Conservation (phyloP, 164 flowering plant species). For the Dillenia turbinata region DNA sequence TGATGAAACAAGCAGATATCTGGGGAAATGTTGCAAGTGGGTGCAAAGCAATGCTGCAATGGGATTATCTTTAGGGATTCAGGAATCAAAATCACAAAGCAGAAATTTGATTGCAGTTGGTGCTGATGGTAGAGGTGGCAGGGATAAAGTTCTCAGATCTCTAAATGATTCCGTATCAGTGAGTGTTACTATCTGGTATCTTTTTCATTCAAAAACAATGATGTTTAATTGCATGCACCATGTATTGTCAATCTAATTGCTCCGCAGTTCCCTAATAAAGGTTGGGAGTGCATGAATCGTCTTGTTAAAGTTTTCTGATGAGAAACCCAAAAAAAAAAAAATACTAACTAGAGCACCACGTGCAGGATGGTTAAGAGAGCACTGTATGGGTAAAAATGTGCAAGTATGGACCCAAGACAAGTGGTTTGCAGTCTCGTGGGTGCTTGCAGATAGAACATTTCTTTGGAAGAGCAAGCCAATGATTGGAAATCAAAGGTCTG, state of each 20-base stretch:
- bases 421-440: constrained; percentile 42
- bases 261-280: neutral
- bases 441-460: constrained; percentile 77
- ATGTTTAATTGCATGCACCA: no score
- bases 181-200: constrained; percentile 13
- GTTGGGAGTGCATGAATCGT: neutral
- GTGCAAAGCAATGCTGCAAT: constrained; percentile 29
- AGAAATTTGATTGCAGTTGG: constrained; percentile 71
- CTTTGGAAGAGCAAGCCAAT: constrained; percentile 41
- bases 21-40: constrained; percentile 95
- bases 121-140: constrained; percentile 97
- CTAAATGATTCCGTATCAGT: constrained; percentile 40
- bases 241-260: neutral
- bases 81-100: constrained; percentile 25
- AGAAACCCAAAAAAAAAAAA: neutral
- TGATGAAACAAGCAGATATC: constrained; percentile 62
- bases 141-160: constrained; percentile 68
- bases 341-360: no score
- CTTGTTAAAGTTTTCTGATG: neutral
- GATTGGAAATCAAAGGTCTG: no score
- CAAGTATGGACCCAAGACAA: constrained; percentile 47
- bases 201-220: neutral
- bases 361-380: constrained; percentile 43
- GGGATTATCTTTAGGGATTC: constrained; percentile 15
- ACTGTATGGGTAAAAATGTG: constrained; percentile 38